Percentiles rank a stretch among this genome's conserved stretches.
Conservation (phyloP, 139 green algal genomes). For the Coelastrella sp. region DNA sequence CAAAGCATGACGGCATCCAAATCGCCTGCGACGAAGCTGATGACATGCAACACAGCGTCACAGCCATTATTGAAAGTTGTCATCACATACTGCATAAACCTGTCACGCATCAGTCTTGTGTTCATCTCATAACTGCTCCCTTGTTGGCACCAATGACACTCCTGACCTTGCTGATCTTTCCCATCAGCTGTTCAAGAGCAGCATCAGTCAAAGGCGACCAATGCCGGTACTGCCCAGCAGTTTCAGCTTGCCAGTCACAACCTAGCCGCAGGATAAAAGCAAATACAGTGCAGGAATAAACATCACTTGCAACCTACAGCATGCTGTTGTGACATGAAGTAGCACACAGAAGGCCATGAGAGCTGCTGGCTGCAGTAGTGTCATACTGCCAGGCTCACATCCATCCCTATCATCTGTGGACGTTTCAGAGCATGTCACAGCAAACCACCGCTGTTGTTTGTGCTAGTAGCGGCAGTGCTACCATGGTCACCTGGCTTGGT, state of each 20-base stretch:
- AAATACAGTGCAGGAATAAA: background rate
- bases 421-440: background rate
- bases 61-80: too few species aligned
- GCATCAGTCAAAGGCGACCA: background rate
- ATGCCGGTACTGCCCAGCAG: background rate
- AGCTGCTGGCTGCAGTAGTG: too few species aligned
- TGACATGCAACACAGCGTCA: too few species aligned
- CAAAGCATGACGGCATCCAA: too few species aligned
- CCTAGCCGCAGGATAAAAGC: background rate
- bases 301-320: background rate
- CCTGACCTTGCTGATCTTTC: constrained; percentile 1
- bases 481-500: constrained; percentile 6
- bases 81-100: too few species aligned
- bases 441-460: background rate
- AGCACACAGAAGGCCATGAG: too few species aligned
- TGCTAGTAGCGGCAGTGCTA: background rate
- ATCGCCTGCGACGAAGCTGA: too few species aligned
- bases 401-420: background rate
- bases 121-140: too few species aligned
- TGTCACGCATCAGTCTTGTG: too few species aligned
- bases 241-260: background rate
- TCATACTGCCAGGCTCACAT: too few species aligned
- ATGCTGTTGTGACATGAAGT: background rate
- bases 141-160: too few species aligned
- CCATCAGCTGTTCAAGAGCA: background rate